Evolutionary conservation across 179 eudicot species (phyloP), one percentile per base, ranked within the genome.

Genomic region (Spinacia oleracea): DNA sequence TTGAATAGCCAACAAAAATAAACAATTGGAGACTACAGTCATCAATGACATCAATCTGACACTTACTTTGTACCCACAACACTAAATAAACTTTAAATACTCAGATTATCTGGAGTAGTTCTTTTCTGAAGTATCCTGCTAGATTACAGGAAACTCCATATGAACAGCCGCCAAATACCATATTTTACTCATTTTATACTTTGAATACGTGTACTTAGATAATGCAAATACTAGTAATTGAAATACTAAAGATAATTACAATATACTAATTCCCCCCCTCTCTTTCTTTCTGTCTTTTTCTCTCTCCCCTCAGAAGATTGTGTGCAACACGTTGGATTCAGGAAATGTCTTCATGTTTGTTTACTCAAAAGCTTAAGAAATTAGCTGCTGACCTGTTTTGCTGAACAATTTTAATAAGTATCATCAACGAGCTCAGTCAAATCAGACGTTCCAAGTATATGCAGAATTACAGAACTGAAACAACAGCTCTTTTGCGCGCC

Each of bases 141-240:
- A 68, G 50, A 70, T 70, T 70, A 46, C 58, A 70, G 38, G 74
- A 25, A 46, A 27, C n/a, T 48, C 48, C 21, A 27, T 16, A 43
- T 10, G 75, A 78, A 59, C 75, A 77, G 80, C 80, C 69, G 80
- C 75, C 80, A 70, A 4, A 78, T 42, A 15, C 42, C 75, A 40
- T 56, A 4, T 25, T 70, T 43, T 21, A 59, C n/a, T 56, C 55
- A 20, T 43, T 51, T 56, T n/a, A n/a, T n/a, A n/a, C n/a, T n/a
- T n/a, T n/a, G n/a, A n/a, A 40, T 70, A 43, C 72, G 64, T 23
- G 53, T 32, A 32, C 15, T 11, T 6, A 48, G 29, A n/a, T 64
- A 32, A 53, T 18, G 64, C 48, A 63, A 50, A 50, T 71, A 27
- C 5, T n/a, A 43, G 35, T 70, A 5, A 68, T 42, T 68, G 42